Conservation (phyloP, 345 rosid genomes). For the Bruguiera parviflora region DNA sequence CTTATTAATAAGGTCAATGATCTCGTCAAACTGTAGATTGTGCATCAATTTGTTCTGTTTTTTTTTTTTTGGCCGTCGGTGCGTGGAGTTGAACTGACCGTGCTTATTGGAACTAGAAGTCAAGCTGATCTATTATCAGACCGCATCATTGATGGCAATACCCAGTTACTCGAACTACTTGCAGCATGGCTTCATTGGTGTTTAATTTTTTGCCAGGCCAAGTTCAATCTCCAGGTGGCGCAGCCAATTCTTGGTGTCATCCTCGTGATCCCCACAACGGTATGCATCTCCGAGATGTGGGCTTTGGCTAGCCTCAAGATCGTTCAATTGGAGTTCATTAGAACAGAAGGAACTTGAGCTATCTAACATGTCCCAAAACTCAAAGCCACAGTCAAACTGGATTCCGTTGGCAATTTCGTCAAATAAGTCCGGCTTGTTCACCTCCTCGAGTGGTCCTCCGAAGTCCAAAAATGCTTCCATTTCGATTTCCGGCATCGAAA, state of each 20-base stretch:
- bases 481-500: slow-evolving; percentile 14
- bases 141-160: no score
- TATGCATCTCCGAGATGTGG: slow-evolving; percentile 21
- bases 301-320: slow-evolving; percentile 20
- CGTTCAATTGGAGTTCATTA: slow-evolving; percentile 11
- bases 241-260: slow-evolving; percentile 52
- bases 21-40: no score
- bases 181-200: no score
- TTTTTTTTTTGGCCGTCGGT: no score
- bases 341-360: slow-evolving; percentile 32
- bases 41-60: no score
- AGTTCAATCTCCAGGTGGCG: slow-evolving; percentile 62
- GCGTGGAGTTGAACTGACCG: no score
- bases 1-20: no score
- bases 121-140: no score
- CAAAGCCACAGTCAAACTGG: slow-evolving; percentile 54
- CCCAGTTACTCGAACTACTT: no score
- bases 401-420: slow-evolving; percentile 23
- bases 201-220: slow-evolving; percentile 24
- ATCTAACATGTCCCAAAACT: slow-evolving; percentile 74
- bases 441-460: slow-evolving; percentile 40
- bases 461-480: slow-evolving; percentile 12
- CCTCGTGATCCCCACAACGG: slow-evolving; percentile 4
- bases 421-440: slow-evolving; percentile 48
- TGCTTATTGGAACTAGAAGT: no score